Base-by-base conservation (phyloP, 2,329 filamentous ascomycete species). In the Biscogniauxia sp. region DNA sequence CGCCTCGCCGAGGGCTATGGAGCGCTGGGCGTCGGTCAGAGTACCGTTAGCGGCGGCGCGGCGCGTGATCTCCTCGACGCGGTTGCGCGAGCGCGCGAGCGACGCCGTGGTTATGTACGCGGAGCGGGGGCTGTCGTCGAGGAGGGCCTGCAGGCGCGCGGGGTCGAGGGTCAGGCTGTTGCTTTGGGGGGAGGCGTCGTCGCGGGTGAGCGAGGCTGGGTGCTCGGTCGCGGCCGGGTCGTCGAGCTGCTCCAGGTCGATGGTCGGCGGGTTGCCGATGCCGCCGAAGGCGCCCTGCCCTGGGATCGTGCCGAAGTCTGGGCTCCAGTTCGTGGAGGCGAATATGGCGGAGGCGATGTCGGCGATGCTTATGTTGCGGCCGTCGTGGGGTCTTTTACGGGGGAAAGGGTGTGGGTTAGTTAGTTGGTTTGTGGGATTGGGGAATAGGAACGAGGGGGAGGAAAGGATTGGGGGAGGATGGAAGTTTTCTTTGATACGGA, bases 141-240 rank as follows among this genome's bases (percentile, higher is more conserved):
- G 59, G 1, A 67, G 55, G 23, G 61, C 63, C n/a, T 53, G 2
- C 7, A 68, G 54, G 54, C 64, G 66, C 23, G 55, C 32, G 1
- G 56, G n/a, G 52, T 63, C 54, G 23, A 67, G 56, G n/a, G 28
- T 58, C 51, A 60, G 59, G 54, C 57, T 62, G 56, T 68, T 57
- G 19, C 60, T 63, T 23, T 23, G 23, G n/a, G 61, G 51, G 52
- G 55, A 53, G 17, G 59, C 51, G 28, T 67, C 66, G 50, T 59
- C 53, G 28, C 65, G 63, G 6, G 66, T 66, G n/a, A 67, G 54
- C 15, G 63, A 66, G 25, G 62, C 65, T 1, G 59, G 61, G 52
- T 67, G 65, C 52, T 67, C 64, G 55, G 62, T 60, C 1, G 55
- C 64, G 11, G 57, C 51, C 0, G 53, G 52, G 51, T 58, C 63